Evolutionary conservation across 129 eudicot genomes (phyloP).

Genomic region (Ambrosia artemisiifolia): DNA sequence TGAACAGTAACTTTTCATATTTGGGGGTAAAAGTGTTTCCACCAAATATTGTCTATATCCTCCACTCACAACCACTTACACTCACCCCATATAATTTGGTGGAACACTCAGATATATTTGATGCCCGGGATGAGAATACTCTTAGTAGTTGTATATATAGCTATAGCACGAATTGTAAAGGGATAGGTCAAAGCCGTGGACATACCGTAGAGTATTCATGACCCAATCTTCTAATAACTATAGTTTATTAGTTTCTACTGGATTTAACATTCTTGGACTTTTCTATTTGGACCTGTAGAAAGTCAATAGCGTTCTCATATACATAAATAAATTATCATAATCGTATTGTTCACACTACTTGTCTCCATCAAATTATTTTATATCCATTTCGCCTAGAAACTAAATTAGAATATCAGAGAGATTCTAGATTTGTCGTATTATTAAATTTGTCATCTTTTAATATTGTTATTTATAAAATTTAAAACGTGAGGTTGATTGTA

Average conservation of each 20-base stretch:
- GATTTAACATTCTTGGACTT: background rate
- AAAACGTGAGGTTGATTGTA: background rate
- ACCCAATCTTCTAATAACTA: slow-evolving; percentile 1
- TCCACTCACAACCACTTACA: no score
- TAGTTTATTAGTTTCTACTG: no score
- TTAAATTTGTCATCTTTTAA: background rate
- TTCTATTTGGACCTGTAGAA: background rate
- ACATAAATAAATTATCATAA: background rate
- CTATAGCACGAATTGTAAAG: no score
- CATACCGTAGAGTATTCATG: background rate
- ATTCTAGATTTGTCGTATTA: background rate
- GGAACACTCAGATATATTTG: no score
- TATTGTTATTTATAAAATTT: background rate
- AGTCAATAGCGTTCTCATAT: background rate
- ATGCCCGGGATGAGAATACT: no score
- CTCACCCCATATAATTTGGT: no score
- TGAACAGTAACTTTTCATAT: no score
- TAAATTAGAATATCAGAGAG: background rate
- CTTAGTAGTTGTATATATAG: no score
- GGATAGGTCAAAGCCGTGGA: slow-evolving; percentile 20
- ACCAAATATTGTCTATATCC: no score
- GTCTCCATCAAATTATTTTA: background rate
- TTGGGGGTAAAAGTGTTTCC: no score
- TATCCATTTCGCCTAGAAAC: background rate
- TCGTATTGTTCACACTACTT: background rate